Evolutionary conservation across 1,284 basidiomycete species (phyloP), one percentile per base, ranked within the genome.

Genomic region (Malassezia obtusa): DNA sequence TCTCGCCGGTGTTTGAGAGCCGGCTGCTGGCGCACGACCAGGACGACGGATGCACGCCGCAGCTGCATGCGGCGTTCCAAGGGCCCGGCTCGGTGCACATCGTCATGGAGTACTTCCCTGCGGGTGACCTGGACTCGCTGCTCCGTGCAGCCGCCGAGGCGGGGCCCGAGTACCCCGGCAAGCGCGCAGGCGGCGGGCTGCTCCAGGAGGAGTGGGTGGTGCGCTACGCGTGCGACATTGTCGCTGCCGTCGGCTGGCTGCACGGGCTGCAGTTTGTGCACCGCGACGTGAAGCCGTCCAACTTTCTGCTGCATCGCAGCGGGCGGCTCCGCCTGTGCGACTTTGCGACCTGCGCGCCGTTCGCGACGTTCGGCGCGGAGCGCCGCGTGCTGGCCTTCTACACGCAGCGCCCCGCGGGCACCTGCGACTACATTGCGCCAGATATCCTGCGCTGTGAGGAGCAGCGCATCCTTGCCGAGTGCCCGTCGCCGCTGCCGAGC

Each of bases 271-370:
- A 62, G 25, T 72, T 65, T 46, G 68, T 65, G 15, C 71, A 73
- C 38, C 45, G 71, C 35, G 71, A 73, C 36, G 61, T 73, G 51
- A 73, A 73, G 44, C 71, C 71, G 10, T 61, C 60, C 49, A 73
- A 73, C 56, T 73, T 71, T 39, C 48, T 73, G 22, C 54, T 73
- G 17, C 62, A 68, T 40, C 45, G 48, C 17, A 58, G 55, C 12
- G 71, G 71, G 17, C 71, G 71, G 37, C 61, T 73, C 44, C 66
- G 70, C 45, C 60, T 73, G 26, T 73, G 71, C 54, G 71, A 73
- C 61, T 70, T 73, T 56, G 62, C 62, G 17, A 68, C 63, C 37
- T 65, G 69, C 2, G 71, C 71, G 14, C 71, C 71, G 15, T 68
- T 66, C 39, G 62, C 66, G 38, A n/a, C 40, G 10, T 71, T 68